A percentile compares a stretch with the other conserved stretches of the same genome.
phyloP scores from a whole-genome alignment of 148 eudicot species.

The Gaultheria prostrata region DNA sequence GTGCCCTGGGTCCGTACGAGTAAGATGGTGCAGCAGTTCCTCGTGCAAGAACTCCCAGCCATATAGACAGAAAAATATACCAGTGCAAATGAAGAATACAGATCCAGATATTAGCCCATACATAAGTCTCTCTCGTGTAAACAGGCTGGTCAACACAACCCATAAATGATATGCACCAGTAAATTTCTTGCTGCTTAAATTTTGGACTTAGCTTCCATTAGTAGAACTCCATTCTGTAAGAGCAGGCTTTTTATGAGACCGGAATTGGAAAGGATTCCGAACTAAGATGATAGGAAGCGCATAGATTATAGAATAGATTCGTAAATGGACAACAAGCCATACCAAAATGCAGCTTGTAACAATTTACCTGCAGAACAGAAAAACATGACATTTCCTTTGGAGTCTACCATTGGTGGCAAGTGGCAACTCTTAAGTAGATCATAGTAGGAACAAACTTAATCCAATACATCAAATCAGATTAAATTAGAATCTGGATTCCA shows the following conservation, averaged over 20 bases:
- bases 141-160: slow-evolving; percentile 39
- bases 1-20: slow-evolving; percentile 92
- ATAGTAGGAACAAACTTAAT: background rate
- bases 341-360: slow-evolving; percentile 85
- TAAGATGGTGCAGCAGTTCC: slow-evolving; percentile 88
- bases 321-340: slow-evolving; percentile 87
- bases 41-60: slow-evolving; percentile 90
- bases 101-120: slow-evolving; percentile 75
- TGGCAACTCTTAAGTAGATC: background rate
- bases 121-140: slow-evolving; percentile 53
- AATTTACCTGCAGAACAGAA: slow-evolving; percentile 41
- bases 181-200: slow-evolving; percentile 20
- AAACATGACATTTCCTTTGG: background rate
- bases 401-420: background rate
- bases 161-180: slow-evolving; percentile 21
- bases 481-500: background rate
- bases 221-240: slow-evolving; percentile 57
- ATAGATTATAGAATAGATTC: slow-evolving; percentile 91
- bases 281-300: slow-evolving; percentile 71
- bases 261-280: slow-evolving; percentile 63
- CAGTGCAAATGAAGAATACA: slow-evolving; percentile 67
- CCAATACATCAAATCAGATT: background rate
- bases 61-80: slow-evolving; percentile 67
- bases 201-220: slow-evolving; percentile 24
- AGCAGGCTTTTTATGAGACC: slow-evolving; percentile 53